Base-by-base conservation (phyloP, 257 asterid genomes). In the Salvia rosmarinus region DNA sequence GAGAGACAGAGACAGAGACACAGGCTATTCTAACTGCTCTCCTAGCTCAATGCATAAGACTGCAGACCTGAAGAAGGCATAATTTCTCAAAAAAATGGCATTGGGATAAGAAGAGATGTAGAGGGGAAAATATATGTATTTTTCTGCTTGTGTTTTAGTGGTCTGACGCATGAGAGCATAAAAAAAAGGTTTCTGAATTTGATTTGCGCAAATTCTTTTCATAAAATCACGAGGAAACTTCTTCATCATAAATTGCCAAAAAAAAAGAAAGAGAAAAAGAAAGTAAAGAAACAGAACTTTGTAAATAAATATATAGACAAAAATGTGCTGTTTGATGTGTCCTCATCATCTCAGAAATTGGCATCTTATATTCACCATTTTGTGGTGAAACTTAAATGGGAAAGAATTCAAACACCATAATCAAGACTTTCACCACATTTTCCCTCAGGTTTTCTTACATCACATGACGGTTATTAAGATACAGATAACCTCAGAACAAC, bases 341-440 rank as follows among this genome's bases (percentile, higher is more conserved):
- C 79, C 51, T 58, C 64, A 68, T 70, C 79, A 63, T 66, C 71
- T 17, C 75, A 68, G 62, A 23, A 9, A 40, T 74, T 79, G 77
- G 64, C 77, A 20, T 74, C 61, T 79, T 79, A 39, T 58, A 61
- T 42, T 57, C 50, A 69, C 52, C 79, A 62, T 69, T 57, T 44
- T 70, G 20, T 68, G 66, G 12, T 7, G 0, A 16, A 71, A 9
- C 42, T 37, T 9, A 44, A 65, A 60, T 19, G 2, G 13, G 34
- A 9, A 42, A 55, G 7, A 8, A 23, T 1, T 4, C 21, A 5
- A 46, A 49, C 20, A 16, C 20, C 46, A 67, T 47, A 21, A 14
- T 1, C 37, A 5, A 65, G 5, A 17, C 0, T 70, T 52, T 21
- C 37, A 40, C 4, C 42, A 58, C 55, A 35, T 23, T 70, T 20